These are phyloP conservation scores for Pezicula rhizophila DNA, from an alignment of 2,329 filamentous ascomycete genomes.

Conservation along the genomic window DNA sequence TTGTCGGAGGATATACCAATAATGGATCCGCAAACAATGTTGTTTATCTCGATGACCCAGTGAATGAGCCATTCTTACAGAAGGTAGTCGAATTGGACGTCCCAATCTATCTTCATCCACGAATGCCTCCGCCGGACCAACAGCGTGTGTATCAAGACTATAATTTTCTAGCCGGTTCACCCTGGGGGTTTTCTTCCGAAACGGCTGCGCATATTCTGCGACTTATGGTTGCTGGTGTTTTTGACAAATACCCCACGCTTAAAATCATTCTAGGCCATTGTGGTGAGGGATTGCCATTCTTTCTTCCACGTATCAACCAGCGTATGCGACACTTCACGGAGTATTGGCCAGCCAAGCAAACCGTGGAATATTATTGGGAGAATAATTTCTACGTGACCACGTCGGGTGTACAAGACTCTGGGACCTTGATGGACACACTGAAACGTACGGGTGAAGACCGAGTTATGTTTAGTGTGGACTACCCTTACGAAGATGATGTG, in stretches of 20 bases:
- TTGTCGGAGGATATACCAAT: conserved; percentile 33
- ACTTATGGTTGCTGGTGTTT: conserved; percentile 15
- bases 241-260: conserved; percentile 15
- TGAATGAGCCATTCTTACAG: conserved; percentile 31
- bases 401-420: conserved; percentile 40
- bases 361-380: conserved; percentile 44
- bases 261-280: conserved; percentile 19
- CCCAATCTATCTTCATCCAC: conserved; percentile 35
- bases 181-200: conserved; percentile 45
- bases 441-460: conserved; percentile 32
- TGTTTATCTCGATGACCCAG: conserved; percentile 29
- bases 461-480: conserved; percentile 44
- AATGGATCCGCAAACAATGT: conserved; percentile 20
- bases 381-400: conserved; percentile 53
- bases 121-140: conserved; percentile 20
- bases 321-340: conserved; percentile 30
- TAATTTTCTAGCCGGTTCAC: conserved; percentile 33
- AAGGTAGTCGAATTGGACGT: conserved; percentile 32
- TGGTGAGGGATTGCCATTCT: conserved; percentile 17
- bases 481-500: conserved; percentile 14
- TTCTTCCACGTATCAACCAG: conserved; percentile 42
- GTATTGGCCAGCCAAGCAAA: conserved; percentile 26
- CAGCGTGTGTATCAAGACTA: conserved; percentile 16
- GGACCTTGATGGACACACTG: conserved; percentile 34
- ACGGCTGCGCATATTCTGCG: conserved; percentile 14